phyloP scores from a whole-genome alignment of 2,329 filamentous ascomycete species.

The Fusarium denticulatum region DNA sequence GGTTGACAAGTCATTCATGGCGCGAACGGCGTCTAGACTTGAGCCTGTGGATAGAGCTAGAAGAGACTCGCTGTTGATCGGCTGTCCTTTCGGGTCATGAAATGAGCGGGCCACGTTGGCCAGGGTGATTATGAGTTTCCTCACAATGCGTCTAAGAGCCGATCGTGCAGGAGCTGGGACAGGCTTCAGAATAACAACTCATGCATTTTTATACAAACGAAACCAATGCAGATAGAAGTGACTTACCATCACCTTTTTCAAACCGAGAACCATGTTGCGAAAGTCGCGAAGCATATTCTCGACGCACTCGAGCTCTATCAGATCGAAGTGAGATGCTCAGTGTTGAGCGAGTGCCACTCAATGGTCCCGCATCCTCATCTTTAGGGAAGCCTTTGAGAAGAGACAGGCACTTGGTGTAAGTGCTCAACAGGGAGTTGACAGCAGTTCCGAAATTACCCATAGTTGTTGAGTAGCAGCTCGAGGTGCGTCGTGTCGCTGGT shows the following conservation, averaged over 20 bases:
- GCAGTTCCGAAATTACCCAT: slow-evolving; percentile 55
- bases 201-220: slow-evolving; percentile 11
- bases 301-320: slow-evolving; percentile 54
- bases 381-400: slow-evolving; percentile 52
- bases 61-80: slow-evolving; percentile 58
- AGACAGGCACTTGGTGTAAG: slow-evolving; percentile 58
- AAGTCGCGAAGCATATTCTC: slow-evolving; percentile 55
- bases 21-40: slow-evolving; percentile 57
- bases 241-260: slow-evolving; percentile 60
- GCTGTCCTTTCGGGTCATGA: slow-evolving; percentile 44
- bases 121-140: slow-evolving; percentile 55
- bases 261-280: slow-evolving; percentile 54
- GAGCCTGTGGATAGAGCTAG: slow-evolving; percentile 59
- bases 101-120: slow-evolving; percentile 50
- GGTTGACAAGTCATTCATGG: slow-evolving; percentile 59
- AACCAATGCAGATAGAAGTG: neutral
- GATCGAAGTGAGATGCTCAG: slow-evolving; percentile 52
- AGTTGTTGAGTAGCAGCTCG: neutral
- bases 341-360: slow-evolving; percentile 36
- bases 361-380: slow-evolving; percentile 29
- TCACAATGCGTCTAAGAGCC: slow-evolving; percentile 54
- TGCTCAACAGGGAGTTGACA: slow-evolving; percentile 57
- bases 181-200: slow-evolving; percentile 21
- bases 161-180: slow-evolving; percentile 51
- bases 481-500: neutral